Base-by-base conservation (phyloP, 306 rosid genomes). In the Coriaria nepalensis region DNA sequence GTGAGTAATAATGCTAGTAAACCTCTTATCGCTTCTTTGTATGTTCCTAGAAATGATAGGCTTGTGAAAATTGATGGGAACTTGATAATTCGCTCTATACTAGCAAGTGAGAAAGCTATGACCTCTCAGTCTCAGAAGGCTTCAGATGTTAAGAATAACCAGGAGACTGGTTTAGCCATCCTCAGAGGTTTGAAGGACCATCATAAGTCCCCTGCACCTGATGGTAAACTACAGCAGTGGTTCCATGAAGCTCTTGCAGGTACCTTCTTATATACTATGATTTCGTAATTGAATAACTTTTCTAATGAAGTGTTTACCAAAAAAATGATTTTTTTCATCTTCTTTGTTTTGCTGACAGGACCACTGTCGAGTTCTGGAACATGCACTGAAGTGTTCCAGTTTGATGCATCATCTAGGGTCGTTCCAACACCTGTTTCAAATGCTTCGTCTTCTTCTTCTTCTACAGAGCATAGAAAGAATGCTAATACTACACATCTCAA, bases 381-480 rank as follows among this genome's bases (percentile, higher is more conserved):
- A 86, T 92, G 98, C 78, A 85, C 92, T 6, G 98, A 92, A 71
- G 94, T 85, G 67, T 92, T 92, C 54, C 98, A 82, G 76, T 92
- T 92, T 53, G 94, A 92, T 53, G 78, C 55, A 40, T 85, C 87
- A 4, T 43, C 74, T 90, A 11, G 98, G 95, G 43, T 92, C 46
- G 58, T 92, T 57, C 86, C 93, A n/a, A 94, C 86, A 43, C 54
- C 98, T 43, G 82, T 80, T 40, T 59, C 80, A 35, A 77, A 78
- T 37, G 59, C 64, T 42, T 63, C 94, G 15, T 20, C 29, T 20
- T 20, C 29, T 20, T 20, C 29, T 20, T 20, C 29, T 20, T 20
- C 29, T 20, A 13, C 53, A 5, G 53, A 55, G 37, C 77, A 52
- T 34, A 47, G 35, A 41, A 63, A 45, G 65, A 78, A 77, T 53